Evolutionary conservation across 768 basidiomycete genomes (phyloP).

Genomic region (Termitomyces sp.): DNA sequence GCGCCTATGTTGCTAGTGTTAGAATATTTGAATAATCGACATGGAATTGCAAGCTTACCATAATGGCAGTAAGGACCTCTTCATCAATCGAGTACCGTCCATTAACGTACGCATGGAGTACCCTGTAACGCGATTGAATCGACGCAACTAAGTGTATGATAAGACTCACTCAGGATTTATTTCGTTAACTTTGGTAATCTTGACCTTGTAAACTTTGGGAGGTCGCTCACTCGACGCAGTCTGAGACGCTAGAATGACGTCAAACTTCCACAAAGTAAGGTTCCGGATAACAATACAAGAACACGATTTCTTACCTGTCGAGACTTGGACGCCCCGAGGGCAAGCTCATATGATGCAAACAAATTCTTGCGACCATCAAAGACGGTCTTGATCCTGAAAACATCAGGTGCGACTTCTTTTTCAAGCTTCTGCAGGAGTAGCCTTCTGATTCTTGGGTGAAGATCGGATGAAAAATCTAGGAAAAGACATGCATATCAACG

Average conservation of each 20-base stretch:
- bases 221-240: constrained; percentile 27
- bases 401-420: constrained; percentile 32
- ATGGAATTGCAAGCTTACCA: constrained; percentile 28
- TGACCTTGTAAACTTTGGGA: constrained; percentile 48
- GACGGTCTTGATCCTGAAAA: constrained; percentile 66
- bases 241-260: constrained; percentile 29
- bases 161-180: constrained; percentile 39
- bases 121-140: constrained; percentile 28
- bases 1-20: constrained; percentile 34
- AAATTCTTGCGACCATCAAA: constrained; percentile 67
- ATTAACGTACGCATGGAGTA: constrained; percentile 54
- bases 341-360: constrained; percentile 9
- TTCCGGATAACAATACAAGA: constrained; percentile 11
- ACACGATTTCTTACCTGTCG: constrained; percentile 2
- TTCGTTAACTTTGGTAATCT: constrained; percentile 48
- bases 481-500: neutral
- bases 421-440: constrained; percentile 63
- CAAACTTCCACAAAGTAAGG: constrained; percentile 8
- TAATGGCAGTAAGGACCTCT: constrained; percentile 52
- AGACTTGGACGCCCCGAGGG: constrained; percentile 5
- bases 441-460: constrained; percentile 49
- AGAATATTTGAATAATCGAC: neutral
- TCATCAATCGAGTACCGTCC: constrained; percentile 69
- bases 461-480: constrained; percentile 7
- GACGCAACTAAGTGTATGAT: neutral